Base-by-base conservation (phyloP, 148 eudicot species). In the Silene uniflora region DNA sequence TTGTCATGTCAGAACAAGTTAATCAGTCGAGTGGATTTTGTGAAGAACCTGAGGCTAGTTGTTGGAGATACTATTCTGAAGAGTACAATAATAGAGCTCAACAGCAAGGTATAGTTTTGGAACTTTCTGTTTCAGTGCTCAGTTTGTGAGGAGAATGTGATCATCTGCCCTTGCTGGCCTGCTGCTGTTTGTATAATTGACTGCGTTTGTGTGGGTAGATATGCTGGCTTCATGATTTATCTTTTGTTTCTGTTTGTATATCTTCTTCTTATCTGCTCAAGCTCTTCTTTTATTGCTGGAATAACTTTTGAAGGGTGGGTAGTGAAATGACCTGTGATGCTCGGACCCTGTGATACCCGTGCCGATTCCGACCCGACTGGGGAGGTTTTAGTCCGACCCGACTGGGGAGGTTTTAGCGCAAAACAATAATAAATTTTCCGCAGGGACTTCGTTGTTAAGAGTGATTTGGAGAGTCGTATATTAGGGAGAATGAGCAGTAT, bases 41-140 rank as follows among this genome's bases (percentile, higher is more conserved):
- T 84, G 52, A 84, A 77, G 72, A 80, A 79, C 74, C 65, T 84
- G 79, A 81, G 85, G 46, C 72, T 62, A 66, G 74, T 76, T 61
- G 83, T 79, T 32, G 87, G 87, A 42, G 85, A 84, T 84, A 6
- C 73, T 70, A 22, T 79, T 72, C 75, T 84, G 79, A 79, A 76
- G 71, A 73, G 78, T 16, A 84, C 83, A n/a, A 49, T 84, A 47
- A 47, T 61, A 10, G 62, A 76, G 62, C 76, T 79, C 32, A 80
- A 72, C 66, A 73, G 58, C 73, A 76, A 81, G 87, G 87, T 84
- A 81, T 32, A 3, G 12, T 66, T 42, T 8, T 32, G 35, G 35
- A 32, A 32, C 35, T 32, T 32, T 49, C 23, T 59, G 62, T 59
- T 59, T 59, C 21, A 17, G 62, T 59, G 23, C 21, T 59, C 23